Percentiles rank a stretch among this genome's conserved stretches.
phyloP scores from a whole-genome alignment of 139 green algal genomes.

The Micractinium conductrix region DNA sequence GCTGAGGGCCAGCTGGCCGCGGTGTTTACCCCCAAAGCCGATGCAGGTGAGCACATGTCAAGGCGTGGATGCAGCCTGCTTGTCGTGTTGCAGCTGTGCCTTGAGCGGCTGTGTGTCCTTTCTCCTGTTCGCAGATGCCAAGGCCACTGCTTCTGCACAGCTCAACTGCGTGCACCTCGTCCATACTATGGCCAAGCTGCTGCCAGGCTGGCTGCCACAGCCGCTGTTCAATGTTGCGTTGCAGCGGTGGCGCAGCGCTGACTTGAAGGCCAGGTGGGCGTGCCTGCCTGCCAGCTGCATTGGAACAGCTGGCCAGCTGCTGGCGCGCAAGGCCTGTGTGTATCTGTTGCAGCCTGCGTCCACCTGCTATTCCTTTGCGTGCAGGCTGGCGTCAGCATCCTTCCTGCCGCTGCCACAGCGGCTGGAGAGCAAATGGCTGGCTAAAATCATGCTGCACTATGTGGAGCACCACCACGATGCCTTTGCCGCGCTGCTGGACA shows the following conservation, averaged over 20 bases:
- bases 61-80: too few relatives aligned
- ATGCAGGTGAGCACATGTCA: too few relatives aligned
- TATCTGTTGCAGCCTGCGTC: too few relatives aligned
- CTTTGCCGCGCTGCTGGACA: constrained; percentile 82
- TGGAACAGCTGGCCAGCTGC: too few relatives aligned
- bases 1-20: not conserved
- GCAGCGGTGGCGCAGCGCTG: constrained; percentile 63
- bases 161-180: constrained; percentile 87
- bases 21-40: not conserved
- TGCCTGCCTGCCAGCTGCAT: too few relatives aligned
- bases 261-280: constrained; percentile 41
- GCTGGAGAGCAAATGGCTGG: constrained; percentile 86
- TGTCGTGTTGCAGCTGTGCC: too few relatives aligned
- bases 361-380: not conserved
- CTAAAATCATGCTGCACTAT: constrained; percentile 84
- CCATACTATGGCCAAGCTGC: constrained; percentile 74
- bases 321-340: too few relatives aligned
- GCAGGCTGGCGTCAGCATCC: constrained; percentile 54
- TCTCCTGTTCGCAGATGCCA: not conserved
- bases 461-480: constrained; percentile 64
- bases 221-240: constrained; percentile 59
- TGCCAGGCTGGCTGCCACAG: constrained; percentile 76
- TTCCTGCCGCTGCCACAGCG: constrained; percentile 48
- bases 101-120: not conserved
- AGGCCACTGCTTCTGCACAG: constrained; percentile 6